phyloP scores from a whole-genome alignment of 805 yeast genomes.

The Ogataea methylovora region DNA sequence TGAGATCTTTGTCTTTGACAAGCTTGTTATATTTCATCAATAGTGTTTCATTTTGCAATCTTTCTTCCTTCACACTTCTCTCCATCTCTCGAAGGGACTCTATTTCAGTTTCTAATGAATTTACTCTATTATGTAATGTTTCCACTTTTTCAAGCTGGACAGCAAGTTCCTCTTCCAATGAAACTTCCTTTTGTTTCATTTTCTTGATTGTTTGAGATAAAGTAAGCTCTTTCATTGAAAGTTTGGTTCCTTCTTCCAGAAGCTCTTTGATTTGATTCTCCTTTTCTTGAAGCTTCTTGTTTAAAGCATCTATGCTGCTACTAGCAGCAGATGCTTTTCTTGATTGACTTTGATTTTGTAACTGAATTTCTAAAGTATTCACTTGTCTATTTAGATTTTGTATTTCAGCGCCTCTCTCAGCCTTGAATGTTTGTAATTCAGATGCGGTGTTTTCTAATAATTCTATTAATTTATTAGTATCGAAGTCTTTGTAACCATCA shows the following conservation, averaged over 20 bases:
- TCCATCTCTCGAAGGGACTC: constrained; percentile 11
- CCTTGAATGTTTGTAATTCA: neutral
- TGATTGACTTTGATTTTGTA: neutral
- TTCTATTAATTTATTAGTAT: neutral
- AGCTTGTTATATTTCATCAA: constrained; percentile 17
- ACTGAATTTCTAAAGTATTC: neutral
- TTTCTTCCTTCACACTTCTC: constrained; percentile 24
- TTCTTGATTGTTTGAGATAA: constrained; percentile 59
- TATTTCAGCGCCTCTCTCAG: constrained; percentile 2
- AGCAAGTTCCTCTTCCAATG: constrained; percentile 27
- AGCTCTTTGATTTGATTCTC: constrained; percentile 60
- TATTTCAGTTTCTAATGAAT: constrained; percentile 22
- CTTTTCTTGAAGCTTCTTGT: constrained; percentile 34
- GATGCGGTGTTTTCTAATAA: neutral
- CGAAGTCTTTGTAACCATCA: too few species aligned
- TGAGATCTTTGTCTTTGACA: constrained; percentile 14
- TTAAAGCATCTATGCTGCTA: constrained; percentile 2
- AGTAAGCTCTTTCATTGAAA: constrained; percentile 65
- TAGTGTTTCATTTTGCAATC: constrained; percentile 16
- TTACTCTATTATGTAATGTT: constrained; percentile 18
- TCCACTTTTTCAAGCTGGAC: constrained; percentile 20
- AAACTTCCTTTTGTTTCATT: constrained; percentile 39
- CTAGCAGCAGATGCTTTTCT: neutral
- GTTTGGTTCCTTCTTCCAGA: constrained; percentile 66
- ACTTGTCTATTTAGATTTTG: neutral